These are phyloP conservation scores for Ophiobolus disseminans DNA, from an alignment of 2,329 filamentous ascomycete species.

Conservation along the genomic window DNA sequence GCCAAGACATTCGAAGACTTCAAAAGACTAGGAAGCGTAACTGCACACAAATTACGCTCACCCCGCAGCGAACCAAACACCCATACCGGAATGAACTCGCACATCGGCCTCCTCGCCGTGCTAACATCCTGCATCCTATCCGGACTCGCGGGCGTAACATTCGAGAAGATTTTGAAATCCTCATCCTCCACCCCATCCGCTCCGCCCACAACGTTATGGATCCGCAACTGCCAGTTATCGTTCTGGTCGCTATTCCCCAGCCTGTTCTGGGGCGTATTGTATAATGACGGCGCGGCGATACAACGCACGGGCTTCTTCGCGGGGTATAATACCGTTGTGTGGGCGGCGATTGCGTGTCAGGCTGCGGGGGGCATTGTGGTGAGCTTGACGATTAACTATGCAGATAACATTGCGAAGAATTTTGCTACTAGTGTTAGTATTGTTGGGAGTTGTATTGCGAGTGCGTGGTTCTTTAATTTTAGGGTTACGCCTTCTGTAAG, in stretches of 20 bases:
- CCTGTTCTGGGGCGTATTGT: conserved; percentile 82
- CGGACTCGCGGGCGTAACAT: conserved; percentile 83
- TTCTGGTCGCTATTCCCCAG: conserved; percentile 94
- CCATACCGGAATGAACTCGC: conserved; percentile 72
- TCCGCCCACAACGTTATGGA: conserved; percentile 82
- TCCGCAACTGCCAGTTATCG: conserved; percentile 91
- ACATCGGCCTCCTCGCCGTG: conserved; percentile 79
- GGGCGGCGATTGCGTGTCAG: conserved; percentile 83
- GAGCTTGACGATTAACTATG: conserved; percentile 80
- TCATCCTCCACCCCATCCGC: conserved; percentile 68
- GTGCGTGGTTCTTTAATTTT: conserved; percentile 85
- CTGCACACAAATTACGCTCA: conserved; percentile 57
- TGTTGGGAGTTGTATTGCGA: conserved; percentile 83
- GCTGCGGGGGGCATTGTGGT: conserved; percentile 84
- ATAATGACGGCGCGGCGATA: conserved; percentile 86
- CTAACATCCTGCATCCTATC: conserved; percentile 80
- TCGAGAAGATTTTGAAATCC: conserved; percentile 91
- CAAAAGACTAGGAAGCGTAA: conserved; percentile 66
- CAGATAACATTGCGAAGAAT: conserved; percentile 91
- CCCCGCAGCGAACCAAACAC: conserved; percentile 85
- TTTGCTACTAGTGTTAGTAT: conserved; percentile 94
- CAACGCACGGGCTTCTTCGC: conserved; percentile 88
- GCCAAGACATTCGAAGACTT: conserved; percentile 81
- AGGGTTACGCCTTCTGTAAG: conserved; percentile 62
- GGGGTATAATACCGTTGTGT: conserved; percentile 92